Percentiles rank a stretch among this genome's conserved stretches.
Conservation (phyloP, 2,329 filamentous ascomycete species). For the Metarhizium robertsii region DNA sequence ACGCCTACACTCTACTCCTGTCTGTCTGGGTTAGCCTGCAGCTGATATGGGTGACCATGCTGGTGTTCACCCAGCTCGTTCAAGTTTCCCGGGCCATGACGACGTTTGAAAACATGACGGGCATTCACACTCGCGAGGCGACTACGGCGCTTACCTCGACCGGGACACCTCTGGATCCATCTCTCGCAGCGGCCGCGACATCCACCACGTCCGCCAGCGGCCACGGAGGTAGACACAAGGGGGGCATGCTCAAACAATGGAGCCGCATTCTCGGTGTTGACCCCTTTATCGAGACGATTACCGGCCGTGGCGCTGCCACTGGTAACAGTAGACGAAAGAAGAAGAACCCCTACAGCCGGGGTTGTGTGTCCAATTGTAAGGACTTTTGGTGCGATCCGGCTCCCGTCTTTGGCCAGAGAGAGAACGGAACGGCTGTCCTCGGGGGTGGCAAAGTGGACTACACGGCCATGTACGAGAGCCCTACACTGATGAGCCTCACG, state of each 20-base stretch:
- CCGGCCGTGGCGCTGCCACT: slow-evolving; percentile 65
- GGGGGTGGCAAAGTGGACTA: slow-evolving; percentile 79
- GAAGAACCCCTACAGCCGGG: slow-evolving; percentile 77
- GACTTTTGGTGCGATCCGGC: slow-evolving; percentile 95
- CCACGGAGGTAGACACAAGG: slow-evolving; percentile 45
- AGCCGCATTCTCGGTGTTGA: slow-evolving; percentile 81
- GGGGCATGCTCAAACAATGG: slow-evolving; percentile 69
- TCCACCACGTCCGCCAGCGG: slow-evolving; percentile 29
- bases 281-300: slow-evolving; percentile 86
- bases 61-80: slow-evolving; percentile 85
- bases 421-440: slow-evolving; percentile 66
- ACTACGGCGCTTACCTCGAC: slow-evolving; percentile 72
- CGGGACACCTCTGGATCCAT: slow-evolving; percentile 61
- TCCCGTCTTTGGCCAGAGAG: slow-evolving; percentile 66
- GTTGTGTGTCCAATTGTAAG: slow-evolving; percentile 78
- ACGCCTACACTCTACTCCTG: slow-evolving; percentile 75
- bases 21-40: slow-evolving; percentile 74
- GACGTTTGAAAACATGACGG: slow-evolving; percentile 93
- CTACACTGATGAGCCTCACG: slow-evolving; percentile 53
- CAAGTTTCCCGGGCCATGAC: slow-evolving; percentile 90
- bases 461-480: slow-evolving; percentile 79
- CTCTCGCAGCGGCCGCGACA: slow-evolving; percentile 44
- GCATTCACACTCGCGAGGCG: slow-evolving; percentile 51
- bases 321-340: slow-evolving; percentile 43
- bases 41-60: slow-evolving; percentile 94